Conservation (phyloP, 192 early-diverging fungal species). For the Backusella tuberculispora region DNA sequence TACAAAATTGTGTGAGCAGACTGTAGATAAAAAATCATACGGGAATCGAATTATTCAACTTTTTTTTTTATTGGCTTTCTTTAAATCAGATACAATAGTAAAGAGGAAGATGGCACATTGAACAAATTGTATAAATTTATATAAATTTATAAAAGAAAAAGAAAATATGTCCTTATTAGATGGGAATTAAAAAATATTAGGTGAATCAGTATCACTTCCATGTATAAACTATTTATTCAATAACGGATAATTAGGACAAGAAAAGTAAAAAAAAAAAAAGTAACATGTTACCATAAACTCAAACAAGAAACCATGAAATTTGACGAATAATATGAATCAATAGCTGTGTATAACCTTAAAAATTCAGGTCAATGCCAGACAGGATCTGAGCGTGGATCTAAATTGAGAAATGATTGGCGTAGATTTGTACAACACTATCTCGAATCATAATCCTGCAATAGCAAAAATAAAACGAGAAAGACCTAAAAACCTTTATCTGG, state of each 20-base stretch:
- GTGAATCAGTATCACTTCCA: neutral
- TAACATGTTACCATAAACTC: neutral
- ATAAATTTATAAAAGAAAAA: neutral
- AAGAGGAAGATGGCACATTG: neutral
- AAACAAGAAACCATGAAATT: neutral
- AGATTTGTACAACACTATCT: neutral
- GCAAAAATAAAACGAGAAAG: constrained; percentile 7
- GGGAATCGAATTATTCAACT: neutral
- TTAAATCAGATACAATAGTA: neutral
- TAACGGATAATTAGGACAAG: constrained; percentile 11
- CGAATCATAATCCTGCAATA: constrained; percentile 3
- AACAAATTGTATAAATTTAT: neutral
- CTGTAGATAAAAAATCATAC: neutral
- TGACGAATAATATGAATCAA: constrained; percentile 6
- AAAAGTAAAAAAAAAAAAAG: neutral
- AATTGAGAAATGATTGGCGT: neutral
- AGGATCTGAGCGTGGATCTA: constrained; percentile 3
- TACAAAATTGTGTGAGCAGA: constrained; percentile 13
- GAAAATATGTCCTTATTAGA: constrained; percentile 8
- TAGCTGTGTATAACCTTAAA: constrained; percentile 3
- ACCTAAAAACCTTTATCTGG: constrained; percentile 13
- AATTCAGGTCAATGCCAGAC: neutral
- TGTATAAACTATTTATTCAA: constrained; percentile 13
- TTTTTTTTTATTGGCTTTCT: neutral
- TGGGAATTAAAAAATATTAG: neutral